These are phyloP conservation scores for Stygiomarasmius scandens DNA, from an alignment of 1,284 basidiomycete species.

Conservation along the genomic window DNA sequence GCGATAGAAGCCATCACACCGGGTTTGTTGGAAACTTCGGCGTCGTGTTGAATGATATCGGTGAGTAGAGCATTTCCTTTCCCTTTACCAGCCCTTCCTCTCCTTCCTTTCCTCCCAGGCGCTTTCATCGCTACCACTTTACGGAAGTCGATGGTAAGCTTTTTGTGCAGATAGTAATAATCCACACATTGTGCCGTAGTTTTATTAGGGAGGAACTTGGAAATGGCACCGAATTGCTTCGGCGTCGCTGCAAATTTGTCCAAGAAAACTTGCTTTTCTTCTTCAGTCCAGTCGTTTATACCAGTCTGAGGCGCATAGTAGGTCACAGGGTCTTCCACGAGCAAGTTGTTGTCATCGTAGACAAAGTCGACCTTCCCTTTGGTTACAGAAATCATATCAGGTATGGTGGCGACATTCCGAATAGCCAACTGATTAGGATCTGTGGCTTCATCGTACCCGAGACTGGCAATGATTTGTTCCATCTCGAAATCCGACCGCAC, in stretches of 20 bases:
- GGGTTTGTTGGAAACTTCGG: constrained; percentile 49
- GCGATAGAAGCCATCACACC: constrained; percentile 25
- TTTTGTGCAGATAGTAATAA: constrained; percentile 96
- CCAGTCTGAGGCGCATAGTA: constrained; percentile 78
- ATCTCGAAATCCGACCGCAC: constrained; percentile 96
- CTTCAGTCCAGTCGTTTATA: constrained; percentile 84
- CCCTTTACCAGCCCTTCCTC: constrained; percentile 63
- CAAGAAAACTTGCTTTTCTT: constrained; percentile 81
- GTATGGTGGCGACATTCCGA: constrained; percentile 87
- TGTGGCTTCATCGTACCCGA: constrained; percentile 90
- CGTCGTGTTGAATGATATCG: constrained; percentile 79
- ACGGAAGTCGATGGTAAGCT: constrained; percentile 83
- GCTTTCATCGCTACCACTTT: constrained; percentile 68
- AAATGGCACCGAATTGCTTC: constrained; percentile 93
- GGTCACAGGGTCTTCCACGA: constrained; percentile 75
- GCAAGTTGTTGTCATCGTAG: constrained; percentile 86
- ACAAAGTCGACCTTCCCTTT: constrained; percentile 61
- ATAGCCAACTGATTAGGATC: constrained; percentile 88
- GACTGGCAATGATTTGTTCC: constrained; percentile 92
- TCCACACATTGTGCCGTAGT: constrained; percentile 87
- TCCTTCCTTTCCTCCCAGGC: constrained; percentile 60
- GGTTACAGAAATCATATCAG: constrained; percentile 86
- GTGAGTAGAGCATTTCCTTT: constrained; percentile 77
- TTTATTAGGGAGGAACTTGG: constrained; percentile 83
- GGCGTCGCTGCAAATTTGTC: constrained; percentile 85